phyloP scores from a whole-genome alignment of 768 basidiomycete genomes.

The Trametes cubensis region DNA sequence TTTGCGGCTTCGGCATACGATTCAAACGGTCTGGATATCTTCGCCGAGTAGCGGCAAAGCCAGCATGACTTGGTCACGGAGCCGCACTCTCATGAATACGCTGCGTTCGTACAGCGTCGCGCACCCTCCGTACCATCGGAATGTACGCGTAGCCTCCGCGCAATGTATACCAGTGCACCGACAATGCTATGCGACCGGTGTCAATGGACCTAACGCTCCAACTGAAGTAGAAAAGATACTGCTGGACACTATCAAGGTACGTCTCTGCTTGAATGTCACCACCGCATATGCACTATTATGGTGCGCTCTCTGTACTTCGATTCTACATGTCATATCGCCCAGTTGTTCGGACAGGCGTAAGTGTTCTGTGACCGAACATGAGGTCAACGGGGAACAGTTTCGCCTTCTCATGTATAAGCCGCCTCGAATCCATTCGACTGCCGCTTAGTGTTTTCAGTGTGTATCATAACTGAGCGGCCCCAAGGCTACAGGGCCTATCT shows the following conservation, averaged over 20 bases:
- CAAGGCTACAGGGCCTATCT: slow-evolving; percentile 87
- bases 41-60: not conserved
- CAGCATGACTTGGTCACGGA: slow-evolving; percentile 20
- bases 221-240: slow-evolving; percentile 64
- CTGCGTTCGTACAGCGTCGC: not conserved
- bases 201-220: not conserved
- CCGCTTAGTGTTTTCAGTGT: not conserved
- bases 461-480: not conserved
- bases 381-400: too few species aligned
- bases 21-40: not conserved
- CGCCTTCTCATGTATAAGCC: not conserved
- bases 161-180: not conserved
- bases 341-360: too few species aligned
- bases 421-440: not conserved
- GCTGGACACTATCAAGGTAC: slow-evolving; percentile 71
- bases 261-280: slow-evolving; percentile 11
- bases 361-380: too few species aligned
- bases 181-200: slow-evolving; percentile 6
- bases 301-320: too few species aligned
- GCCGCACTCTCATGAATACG: slow-evolving; percentile 5
- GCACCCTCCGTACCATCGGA: not conserved
- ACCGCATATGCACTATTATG: too few species aligned
- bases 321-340: too few species aligned
- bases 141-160: not conserved
- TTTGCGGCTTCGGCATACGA: not conserved